Base-by-base conservation (phyloP, 805 yeast species). In the Wickerhamiella qilinensis region DNA sequence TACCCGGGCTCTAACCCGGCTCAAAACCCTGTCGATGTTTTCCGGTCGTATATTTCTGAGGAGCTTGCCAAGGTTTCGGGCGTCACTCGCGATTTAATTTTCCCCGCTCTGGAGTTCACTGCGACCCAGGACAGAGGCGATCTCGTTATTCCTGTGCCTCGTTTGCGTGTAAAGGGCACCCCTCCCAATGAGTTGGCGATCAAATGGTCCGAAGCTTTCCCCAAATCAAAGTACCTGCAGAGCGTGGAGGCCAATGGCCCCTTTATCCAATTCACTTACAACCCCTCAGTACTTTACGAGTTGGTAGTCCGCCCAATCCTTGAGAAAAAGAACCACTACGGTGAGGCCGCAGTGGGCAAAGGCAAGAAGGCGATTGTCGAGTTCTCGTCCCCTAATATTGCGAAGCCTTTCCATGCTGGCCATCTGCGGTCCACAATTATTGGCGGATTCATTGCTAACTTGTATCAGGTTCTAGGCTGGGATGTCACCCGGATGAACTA, bases 321-420 rank as follows among this genome's bases (percentile, higher is more conserved):
- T 49, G 62, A 63, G 37, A 69, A 78, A 58, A 67, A 65, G 40
- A 53, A 55, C 3, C 62, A 67, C 30, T 91, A 73, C 58, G 98
- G 98, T 48, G 62, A 74, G 34, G 65, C 77, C 49, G 82, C 85
- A 36, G 51, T 81, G 39, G 95, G 91, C 41, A 60, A 61, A 30
- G 75, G 74, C 46, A 79, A 84, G 63, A 77, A 67, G 45, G 68
- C 80, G 15, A 52, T 85, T 33, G 69, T 91, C 50, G 99, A 91
- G 60, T 91, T 91, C 54, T 83, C 95, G 2, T 86, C 97, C 27
- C 99, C 99, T 47, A 91, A 91, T 62, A 88, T 91, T 54, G 99
- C 99, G 47, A 91, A 91, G 64, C 99, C 99, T 11, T 91, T 91
- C 79, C 99, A 91, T 57, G 99, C 99, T 39, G 99, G 99, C 43